Evolutionary conservation across 2,329 filamentous ascomycete species (phyloP), one percentile per base, ranked within the genome.

Genomic region (Oidium heveae): DNA sequence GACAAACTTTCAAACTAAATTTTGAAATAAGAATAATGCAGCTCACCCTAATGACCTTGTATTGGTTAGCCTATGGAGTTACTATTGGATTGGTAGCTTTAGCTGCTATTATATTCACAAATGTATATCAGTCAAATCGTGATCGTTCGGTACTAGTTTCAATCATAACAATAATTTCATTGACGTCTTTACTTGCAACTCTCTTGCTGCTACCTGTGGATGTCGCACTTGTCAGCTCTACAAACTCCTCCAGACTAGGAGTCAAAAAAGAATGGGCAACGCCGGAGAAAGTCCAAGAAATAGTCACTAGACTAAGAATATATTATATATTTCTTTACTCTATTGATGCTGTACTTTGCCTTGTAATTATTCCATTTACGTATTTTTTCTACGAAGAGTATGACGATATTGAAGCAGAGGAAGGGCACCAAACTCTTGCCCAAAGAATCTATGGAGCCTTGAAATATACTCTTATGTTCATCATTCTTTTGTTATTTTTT

Each of bases 301-400:
- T 96, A 55, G 72, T 89, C 16, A 74, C 79, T 58, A 86, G 85
- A 0, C 74, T 98, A 59, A 85, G 85, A 66, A 75, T 93, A 56
- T 83, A 94, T 56, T 98, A 98, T 70, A 96, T 96, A 68, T 74
- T 80, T 0, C 74, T 98, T 0, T 98, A 96, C 70, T 91, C 85
- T 61, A 71, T 95, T 60, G 91, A 98, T 67, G 85, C 87, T 0
- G 66, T 95, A 6, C 76, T 98, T 12, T 98, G 91, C 64, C 72
- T 98, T 49, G 67, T 96, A 18, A 76, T 94, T 47, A 83, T 96
- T 20, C 91, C 91, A 0, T 98, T 98, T 65, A 83, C 88, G 51
- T 98, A 98, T 71, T 98, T 98, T 67, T 95, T 84, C 79, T 91
- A 94, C 64, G 91, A 98, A 67, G 91, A 96, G 67, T 94, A 94